Evolutionary conservation across 2,329 filamentous ascomycete genomes (phyloP), one percentile per base, ranked within the genome.

Genomic region (Metarhizium brunneum): DNA sequence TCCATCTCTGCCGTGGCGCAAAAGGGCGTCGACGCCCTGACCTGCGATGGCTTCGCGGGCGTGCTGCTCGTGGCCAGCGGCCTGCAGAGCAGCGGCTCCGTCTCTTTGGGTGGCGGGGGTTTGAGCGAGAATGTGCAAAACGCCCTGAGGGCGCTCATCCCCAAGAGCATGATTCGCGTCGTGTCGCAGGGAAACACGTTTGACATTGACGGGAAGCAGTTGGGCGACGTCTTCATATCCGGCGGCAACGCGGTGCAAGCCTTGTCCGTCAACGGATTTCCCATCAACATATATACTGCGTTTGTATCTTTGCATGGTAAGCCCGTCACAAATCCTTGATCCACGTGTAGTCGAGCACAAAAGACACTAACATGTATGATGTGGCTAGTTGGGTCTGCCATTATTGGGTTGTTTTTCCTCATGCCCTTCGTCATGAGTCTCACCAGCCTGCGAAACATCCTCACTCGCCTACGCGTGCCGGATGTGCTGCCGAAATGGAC

Each of bases 11-110:
- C 59, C 7, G 59, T 66, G 2, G 47, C 61, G 1, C 70, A 72
- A 54, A 62, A 60, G 4, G 63, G 61, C 16, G 53, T 69, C 14
- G 63, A 71, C 25, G 55, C 63, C 0, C 60, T 72, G 13, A 65
- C 60, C 0, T 71, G 68, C 49, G 60, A 68, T 56, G 70, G 70
- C 11, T 55, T 72, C 5, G 69, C 66, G 6, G 70, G 69, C 2
- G 8, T 71, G 6, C 56, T 59, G 0, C 65, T 68, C 10, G 49
- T 71, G 8, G 40, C 54, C 4, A 25, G 61, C 0, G 68, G 69
- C 2, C 55, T 71, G 3, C 38, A 59, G 18, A 56, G 57, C 25
- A 64, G 63, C 57, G 62, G 63, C 47, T 61, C 62, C 10, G 55
- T 67, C 1, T 40, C 60, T 1, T 7, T 47, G 7, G 16, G 5